Conservation (phyloP, 805 yeast genomes). For the Kodamaea lidongshanica region DNA sequence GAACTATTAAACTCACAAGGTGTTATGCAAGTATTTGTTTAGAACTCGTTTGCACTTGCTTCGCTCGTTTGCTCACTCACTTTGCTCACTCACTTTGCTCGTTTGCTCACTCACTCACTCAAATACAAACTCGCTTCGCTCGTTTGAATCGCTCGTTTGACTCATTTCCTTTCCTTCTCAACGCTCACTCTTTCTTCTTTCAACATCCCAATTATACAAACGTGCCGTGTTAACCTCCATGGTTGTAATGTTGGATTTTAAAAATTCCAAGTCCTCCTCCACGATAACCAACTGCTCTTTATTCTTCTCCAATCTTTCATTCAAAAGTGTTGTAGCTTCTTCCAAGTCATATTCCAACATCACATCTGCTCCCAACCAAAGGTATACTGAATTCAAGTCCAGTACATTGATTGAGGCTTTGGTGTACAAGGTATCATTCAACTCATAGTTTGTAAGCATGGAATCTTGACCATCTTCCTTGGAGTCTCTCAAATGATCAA, state of each 20-base stretch:
- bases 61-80: too few species aligned
- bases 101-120: too few species aligned
- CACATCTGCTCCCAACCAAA: conserved; percentile 98
- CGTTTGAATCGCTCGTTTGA: too few species aligned
- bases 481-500: conserved; percentile 50
- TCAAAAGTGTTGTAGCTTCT: conserved; percentile 74
- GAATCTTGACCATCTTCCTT: conserved; percentile 26
- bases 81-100: too few species aligned
- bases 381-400: conserved; percentile 53
- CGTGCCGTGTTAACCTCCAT: conserved; percentile 98
- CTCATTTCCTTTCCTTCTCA: not conserved
- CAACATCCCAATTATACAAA: conserved; percentile 82
- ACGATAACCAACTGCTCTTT: conserved; percentile 52
- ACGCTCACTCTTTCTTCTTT: conserved; percentile 49
- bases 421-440: conserved; percentile 88
- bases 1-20: too few species aligned
- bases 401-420: conserved; percentile 65
- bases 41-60: too few species aligned
- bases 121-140: too few species aligned
- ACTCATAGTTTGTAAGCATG: conserved; percentile 69
- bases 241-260: conserved; percentile 86
- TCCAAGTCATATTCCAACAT: conserved; percentile 91
- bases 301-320: conserved; percentile 58
- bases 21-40: too few species aligned
- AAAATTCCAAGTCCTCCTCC: conserved; percentile 77